These are phyloP conservation scores for Apiospora aurea DNA, from an alignment of 2,329 filamentous ascomycete genomes.

Conservation along the genomic window DNA sequence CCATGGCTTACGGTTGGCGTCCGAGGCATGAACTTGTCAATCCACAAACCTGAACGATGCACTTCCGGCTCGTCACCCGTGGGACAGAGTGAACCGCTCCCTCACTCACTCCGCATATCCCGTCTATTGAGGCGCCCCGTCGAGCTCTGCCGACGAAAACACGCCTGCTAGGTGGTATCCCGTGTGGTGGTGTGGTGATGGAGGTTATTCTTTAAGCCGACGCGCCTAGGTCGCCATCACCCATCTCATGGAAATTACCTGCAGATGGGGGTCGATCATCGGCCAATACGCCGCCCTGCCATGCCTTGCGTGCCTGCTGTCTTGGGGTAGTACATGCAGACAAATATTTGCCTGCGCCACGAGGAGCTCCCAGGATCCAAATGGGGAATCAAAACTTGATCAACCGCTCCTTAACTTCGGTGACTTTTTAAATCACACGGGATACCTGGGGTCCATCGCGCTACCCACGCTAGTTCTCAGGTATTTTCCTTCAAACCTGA, in stretches of 20 bases:
- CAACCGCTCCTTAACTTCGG: constrained; percentile 12
- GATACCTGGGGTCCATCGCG: constrained; percentile 12
- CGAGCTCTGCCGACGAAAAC: constrained; percentile 12
- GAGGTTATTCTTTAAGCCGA: constrained; percentile 13
- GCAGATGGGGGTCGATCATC: constrained; percentile 12
- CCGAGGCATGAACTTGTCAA: not conserved
- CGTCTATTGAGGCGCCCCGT: not conserved
- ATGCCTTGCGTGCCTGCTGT: not conserved
- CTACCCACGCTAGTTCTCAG: constrained; percentile 16
- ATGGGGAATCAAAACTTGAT: constrained; percentile 10
- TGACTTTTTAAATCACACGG: constrained; percentile 14
- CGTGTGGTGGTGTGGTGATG: constrained; percentile 7
- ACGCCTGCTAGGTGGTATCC: constrained; percentile 12
- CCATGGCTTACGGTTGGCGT: not conserved
- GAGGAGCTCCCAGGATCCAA: constrained; percentile 13
- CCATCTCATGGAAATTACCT: constrained; percentile 19
- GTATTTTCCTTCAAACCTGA: not conserved
- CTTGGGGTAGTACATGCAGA: constrained; percentile 14
- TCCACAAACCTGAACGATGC: not conserved
- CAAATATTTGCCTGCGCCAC: constrained; percentile 12
- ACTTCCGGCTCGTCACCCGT: constrained; percentile 1
- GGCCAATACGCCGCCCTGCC: not conserved
- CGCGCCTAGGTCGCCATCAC: constrained; percentile 10
- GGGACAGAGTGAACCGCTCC: not conserved
- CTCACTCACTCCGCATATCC: constrained; percentile 4